Conservation (phyloP, 2,329 filamentous ascomycete genomes). For the Colletotrichum lini region DNA sequence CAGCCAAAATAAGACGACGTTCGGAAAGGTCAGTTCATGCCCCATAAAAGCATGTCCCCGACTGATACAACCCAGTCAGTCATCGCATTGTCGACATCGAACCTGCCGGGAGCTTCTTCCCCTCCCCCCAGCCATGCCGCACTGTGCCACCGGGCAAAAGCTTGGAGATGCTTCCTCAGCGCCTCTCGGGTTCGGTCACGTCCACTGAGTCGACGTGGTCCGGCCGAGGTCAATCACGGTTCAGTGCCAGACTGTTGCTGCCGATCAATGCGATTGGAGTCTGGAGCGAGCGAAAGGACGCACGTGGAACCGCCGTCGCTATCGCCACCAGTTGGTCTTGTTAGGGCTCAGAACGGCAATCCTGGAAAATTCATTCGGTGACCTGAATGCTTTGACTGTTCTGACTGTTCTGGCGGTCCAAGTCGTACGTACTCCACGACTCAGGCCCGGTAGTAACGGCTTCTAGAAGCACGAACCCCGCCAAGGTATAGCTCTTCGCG, state of each 20-base stretch:
- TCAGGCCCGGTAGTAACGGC: slow-evolving; percentile 19
- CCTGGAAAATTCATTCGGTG: slow-evolving; percentile 5
- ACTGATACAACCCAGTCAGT: slow-evolving; percentile 19
- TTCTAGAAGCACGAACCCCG: slow-evolving; percentile 29
- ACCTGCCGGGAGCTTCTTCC: slow-evolving; percentile 16
- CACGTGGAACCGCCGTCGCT: background rate
- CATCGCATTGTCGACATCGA: slow-evolving; percentile 24
- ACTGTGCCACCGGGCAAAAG: slow-evolving; percentile 21
- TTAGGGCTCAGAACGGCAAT: slow-evolving; percentile 2
- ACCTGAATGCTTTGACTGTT: too few relatives aligned
- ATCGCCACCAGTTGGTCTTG: background rate
- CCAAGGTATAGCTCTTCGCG: background rate
- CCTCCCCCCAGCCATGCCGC: background rate
- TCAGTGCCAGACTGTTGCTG: slow-evolving; percentile 6
- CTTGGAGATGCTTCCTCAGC: slow-evolving; percentile 1
- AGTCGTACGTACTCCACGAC: background rate
- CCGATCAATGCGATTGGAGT: background rate
- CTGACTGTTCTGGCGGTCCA: background rate
- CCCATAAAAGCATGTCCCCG: slow-evolving; percentile 23
- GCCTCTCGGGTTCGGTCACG: background rate
- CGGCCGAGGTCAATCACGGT: slow-evolving; percentile 16
- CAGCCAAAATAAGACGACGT: slow-evolving; percentile 27
- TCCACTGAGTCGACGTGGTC: background rate
- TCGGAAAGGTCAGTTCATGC: slow-evolving; percentile 31
- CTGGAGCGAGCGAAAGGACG: slow-evolving; percentile 15